phyloP scores from a whole-genome alignment of 305 asterid species.

The Fraxinus xanthoxyloides region DNA sequence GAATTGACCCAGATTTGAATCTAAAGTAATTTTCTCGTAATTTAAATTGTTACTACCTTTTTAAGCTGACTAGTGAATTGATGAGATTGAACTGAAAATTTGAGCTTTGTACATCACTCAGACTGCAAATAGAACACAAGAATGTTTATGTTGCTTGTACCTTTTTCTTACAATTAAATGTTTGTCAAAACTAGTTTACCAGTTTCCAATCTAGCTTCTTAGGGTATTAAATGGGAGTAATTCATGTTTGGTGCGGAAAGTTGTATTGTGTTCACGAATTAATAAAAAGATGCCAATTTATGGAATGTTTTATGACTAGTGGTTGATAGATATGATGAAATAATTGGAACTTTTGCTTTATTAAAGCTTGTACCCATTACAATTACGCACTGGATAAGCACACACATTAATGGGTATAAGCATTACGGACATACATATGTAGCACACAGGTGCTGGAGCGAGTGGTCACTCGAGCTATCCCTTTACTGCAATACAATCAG shows the following conservation, averaged over 20 bases:
- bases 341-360: neutral
- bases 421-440: neutral
- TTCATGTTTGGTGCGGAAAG: neutral
- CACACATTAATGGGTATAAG: neutral
- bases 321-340: neutral
- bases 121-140: neutral
- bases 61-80: neutral
- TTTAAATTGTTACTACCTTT: neutral
- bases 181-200: neutral
- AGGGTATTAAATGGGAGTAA: neutral
- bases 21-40: neutral
- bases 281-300: neutral
- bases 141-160: neutral
- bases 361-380: neutral
- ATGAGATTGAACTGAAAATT: neutral
- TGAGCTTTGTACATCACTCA: neutral
- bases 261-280: neutral
- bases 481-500: neutral
- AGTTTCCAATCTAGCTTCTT: neutral
- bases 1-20: conserved; percentile 6
- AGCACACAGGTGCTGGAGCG: neutral
- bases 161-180: neutral
- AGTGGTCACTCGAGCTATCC: neutral
- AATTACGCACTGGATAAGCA: neutral
- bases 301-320: neutral